Base-by-base conservation (phyloP, 106 monocot genomes). In the Iris macrosiphon region DNA sequence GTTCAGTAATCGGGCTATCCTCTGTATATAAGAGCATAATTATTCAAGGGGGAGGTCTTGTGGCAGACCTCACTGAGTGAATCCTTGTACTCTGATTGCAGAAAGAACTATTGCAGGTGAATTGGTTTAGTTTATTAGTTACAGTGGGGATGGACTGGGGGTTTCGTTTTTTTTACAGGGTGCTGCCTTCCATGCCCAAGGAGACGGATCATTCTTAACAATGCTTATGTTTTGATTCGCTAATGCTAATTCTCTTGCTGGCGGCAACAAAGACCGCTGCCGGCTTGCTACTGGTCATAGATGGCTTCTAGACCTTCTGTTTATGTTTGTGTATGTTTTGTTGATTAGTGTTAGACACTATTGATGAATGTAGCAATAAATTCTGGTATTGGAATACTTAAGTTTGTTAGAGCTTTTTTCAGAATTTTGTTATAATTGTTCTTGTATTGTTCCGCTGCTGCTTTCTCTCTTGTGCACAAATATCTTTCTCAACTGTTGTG, bases 1-100 rank as follows among this genome's bases (percentile, higher is more conserved):
- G 37, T 27, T 26, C 24, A 26, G 21, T 35, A 57, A 30, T 26
- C 13, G 39, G 26, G n/a, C 7, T 49, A 31, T 32, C 27, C 51
- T 64, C 24, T 72, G 52, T 65, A 65, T 33, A 72, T 65, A 65
- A 25, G 57, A 31, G 46, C 30, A 57, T 39, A 55, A 47, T 31
- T n/a, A 26, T 58, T 58, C 29, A 31, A n/a, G 10, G 24, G 13
- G 20, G 55, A n/a, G 57, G 38, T 31, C 31, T 32, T 17, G 7
- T 22, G 29, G 10, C 16, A 13, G 30, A 28, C 49, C 49, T 60
- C 22, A 2, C n/a, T n/a, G n/a, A n/a, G 16, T 61, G 59, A 40
- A 40, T 52, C 23, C 30, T 48, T 69, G 21, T 42, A 35, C 43
- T 35, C 35, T 35, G 15, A 33, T 15, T 22, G 55, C 48, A 27